phyloP scores from a whole-genome alignment of 768 basidiomycete genomes.

The Tricholoma saponaceum region DNA sequence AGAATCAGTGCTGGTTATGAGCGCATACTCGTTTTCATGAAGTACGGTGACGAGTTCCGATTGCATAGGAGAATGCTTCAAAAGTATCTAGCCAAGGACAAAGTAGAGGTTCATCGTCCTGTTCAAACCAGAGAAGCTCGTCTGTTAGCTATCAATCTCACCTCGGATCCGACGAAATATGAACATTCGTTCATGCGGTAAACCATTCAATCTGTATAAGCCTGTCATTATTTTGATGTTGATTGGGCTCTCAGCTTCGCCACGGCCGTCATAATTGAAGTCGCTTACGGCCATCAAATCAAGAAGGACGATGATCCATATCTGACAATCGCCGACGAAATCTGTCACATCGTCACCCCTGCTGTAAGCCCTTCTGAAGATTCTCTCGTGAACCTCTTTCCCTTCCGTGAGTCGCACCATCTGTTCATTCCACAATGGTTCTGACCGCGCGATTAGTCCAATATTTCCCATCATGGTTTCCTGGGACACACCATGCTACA shows the following conservation, averaged over 20 bases:
- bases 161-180: constrained; percentile 15
- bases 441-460: constrained; percentile 3
- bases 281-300: constrained; percentile 15
- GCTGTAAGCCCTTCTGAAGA: constrained; percentile 6
- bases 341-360: background rate
- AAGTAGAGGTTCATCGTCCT: constrained; percentile 3
- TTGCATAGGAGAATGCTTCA: constrained; percentile 9
- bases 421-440: background rate
- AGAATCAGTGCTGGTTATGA: constrained; percentile 4
- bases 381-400: constrained; percentile 13
- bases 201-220: background rate
- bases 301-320: constrained; percentile 11
- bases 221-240: background rate
- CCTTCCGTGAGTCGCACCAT: constrained; percentile 9
- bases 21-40: background rate
- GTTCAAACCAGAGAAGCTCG: constrained; percentile 19
- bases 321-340: constrained; percentile 6
- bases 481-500: constrained; percentile 15
- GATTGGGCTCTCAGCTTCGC: constrained; percentile 9
- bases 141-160: constrained; percentile 24
- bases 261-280: constrained; percentile 9
- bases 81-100: constrained; percentile 3
- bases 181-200: background rate
- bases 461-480: constrained; percentile 19
- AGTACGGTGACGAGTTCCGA: constrained; percentile 6